phyloP scores from a whole-genome alignment of 1,139 yeast genomes.

The Arxiozyma slooffiae region DNA sequence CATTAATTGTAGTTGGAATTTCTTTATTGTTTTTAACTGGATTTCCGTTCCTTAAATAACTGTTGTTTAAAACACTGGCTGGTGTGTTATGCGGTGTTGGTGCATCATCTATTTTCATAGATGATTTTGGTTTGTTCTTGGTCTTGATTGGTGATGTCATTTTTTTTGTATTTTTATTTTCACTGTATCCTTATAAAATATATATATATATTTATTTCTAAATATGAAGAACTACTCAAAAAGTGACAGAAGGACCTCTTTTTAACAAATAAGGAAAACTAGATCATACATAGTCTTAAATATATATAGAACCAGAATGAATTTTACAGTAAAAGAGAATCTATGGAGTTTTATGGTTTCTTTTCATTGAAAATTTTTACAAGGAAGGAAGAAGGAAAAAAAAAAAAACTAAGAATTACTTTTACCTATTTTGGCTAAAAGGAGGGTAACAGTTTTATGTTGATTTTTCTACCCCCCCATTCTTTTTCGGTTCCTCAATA shows the following conservation, averaged over 20 bases:
- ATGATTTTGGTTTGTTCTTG: constrained; percentile 22
- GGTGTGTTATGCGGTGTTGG: constrained; percentile 99
- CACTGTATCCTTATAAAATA: neutral
- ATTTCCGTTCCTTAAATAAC: constrained; percentile 59
- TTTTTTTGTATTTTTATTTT: neutral
- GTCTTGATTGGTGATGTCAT: constrained; percentile 31
- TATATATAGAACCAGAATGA: neutral
- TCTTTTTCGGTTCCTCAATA: too few species aligned
- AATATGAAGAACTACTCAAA: too few species aligned
- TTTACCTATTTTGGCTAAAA: neutral
- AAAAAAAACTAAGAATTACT: too few species aligned
- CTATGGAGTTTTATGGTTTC: neutral
- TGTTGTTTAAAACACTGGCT: constrained; percentile 63
- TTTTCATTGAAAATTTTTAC: neutral
- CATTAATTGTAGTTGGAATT: constrained; percentile 63
- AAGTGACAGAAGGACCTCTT: too few species aligned
- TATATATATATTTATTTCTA: too few species aligned
- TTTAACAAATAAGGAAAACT: too few species aligned
- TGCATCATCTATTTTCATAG: constrained; percentile 72
- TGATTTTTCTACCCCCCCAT: too few species aligned
- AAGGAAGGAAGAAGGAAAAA: neutral
- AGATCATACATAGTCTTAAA: too few species aligned
- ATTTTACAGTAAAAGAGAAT: neutral
- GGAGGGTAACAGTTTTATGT: neutral
- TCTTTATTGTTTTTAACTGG: constrained; percentile 61